These are phyloP conservation scores for Huntiella omanensis DNA, from an alignment of 2,329 filamentous ascomycete species.

Conservation along the genomic window DNA sequence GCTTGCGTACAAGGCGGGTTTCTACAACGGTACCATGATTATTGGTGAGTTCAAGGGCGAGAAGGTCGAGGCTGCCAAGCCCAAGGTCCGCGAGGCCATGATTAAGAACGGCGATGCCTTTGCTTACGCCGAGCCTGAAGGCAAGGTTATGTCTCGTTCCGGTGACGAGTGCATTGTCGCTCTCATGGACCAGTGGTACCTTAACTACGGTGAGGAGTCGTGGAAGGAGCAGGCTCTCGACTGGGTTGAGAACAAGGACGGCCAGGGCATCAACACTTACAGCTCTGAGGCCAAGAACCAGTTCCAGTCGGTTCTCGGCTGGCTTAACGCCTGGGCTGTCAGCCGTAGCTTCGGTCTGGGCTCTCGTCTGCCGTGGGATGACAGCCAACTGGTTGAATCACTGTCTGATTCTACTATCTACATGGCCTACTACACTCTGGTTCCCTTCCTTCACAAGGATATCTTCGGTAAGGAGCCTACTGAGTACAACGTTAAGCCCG, in stretches of 20 bases:
- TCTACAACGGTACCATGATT: slow-evolving; percentile 84
- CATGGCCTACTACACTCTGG: slow-evolving; percentile 59
- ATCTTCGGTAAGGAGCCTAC: slow-evolving; percentile 64
- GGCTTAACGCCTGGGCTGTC: slow-evolving; percentile 93
- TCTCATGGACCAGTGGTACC: slow-evolving; percentile 91
- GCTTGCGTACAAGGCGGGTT: slow-evolving; percentile 89
- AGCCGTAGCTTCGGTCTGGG: slow-evolving; percentile 81
- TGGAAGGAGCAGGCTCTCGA: slow-evolving; percentile 65
- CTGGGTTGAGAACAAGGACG: slow-evolving; percentile 49
- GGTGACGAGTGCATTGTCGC: slow-evolving; percentile 87
- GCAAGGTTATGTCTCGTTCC: slow-evolving; percentile 71
- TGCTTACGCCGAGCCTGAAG: slow-evolving; percentile 83
- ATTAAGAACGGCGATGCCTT: slow-evolving; percentile 67
- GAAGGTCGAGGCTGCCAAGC: slow-evolving; percentile 71
- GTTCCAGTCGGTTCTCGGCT: slow-evolving; percentile 72
- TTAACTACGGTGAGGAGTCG: slow-evolving; percentile 82
- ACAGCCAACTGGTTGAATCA: slow-evolving; percentile 76
- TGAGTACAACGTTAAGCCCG: slow-evolving; percentile 47
- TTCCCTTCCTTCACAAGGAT: slow-evolving; percentile 55
- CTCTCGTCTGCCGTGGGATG: slow-evolving; percentile 88
- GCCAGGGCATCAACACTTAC: slow-evolving; percentile 60
- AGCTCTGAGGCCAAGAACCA: slow-evolving; percentile 56
- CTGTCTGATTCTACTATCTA: slow-evolving; percentile 87
- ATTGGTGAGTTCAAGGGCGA: slow-evolving; percentile 77
- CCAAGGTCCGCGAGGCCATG: slow-evolving; percentile 61